Conservation (phyloP, 106 monocot genomes). For the Allium fistulosum region DNA sequence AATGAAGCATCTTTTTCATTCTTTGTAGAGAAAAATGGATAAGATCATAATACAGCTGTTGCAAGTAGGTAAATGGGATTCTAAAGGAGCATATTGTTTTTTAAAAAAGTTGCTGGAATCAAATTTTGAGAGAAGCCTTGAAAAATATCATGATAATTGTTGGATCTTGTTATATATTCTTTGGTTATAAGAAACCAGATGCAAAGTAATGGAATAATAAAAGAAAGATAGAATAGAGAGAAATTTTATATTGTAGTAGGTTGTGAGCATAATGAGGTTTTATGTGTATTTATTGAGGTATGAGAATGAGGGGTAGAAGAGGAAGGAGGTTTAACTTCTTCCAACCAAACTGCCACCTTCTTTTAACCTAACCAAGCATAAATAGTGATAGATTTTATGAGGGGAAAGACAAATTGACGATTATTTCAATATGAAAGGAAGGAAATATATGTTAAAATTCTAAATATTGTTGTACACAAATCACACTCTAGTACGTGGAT, state of each 20-base stretch:
- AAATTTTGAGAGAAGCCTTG: not conserved
- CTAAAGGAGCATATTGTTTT: too few species aligned
- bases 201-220: not conserved
- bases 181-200: not conserved
- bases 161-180: not conserved
- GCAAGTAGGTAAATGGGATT: too few species aligned
- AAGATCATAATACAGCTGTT: too few species aligned
- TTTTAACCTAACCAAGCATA: too few species aligned
- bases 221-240: not conserved
- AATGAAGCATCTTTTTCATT: not conserved
- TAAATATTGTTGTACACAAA: too few species aligned
- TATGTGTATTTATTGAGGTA: not conserved
- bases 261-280: not conserved
- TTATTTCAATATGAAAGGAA: too few species aligned
- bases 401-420: too few species aligned
- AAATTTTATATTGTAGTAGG: not conserved
- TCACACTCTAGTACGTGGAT: too few species aligned
- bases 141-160: not conserved
- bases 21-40: too few species aligned
- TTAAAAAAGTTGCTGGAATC: too few species aligned
- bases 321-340: constrained; percentile 4
- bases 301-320: not conserved
- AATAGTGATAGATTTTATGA: too few species aligned
- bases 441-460: too few species aligned
- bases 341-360: constrained; percentile 4